Evolutionary conservation across 306 rosid species (phyloP).

Genomic region (Acacia confusa): DNA sequence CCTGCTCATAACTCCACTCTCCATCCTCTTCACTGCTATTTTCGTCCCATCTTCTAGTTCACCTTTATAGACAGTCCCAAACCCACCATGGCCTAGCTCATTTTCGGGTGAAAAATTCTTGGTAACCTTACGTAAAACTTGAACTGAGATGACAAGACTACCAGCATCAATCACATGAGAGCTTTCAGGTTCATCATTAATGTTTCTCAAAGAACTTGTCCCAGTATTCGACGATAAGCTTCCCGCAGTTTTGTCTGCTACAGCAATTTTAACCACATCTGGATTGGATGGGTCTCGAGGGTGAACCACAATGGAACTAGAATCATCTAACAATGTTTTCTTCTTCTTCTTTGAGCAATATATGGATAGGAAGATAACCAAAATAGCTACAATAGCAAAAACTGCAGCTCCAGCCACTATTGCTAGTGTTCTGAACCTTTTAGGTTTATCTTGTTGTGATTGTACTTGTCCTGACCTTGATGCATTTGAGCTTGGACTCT

Average conservation of each 20-base stretch:
- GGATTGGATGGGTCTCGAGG: constrained; percentile 59
- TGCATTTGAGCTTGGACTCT: constrained; percentile 25
- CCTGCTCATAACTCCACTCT: constrained; percentile 48
- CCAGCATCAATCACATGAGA: constrained; percentile 49
- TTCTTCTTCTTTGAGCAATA: constrained; percentile 48
- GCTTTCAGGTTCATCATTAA: constrained; percentile 50
- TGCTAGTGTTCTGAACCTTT: constrained; percentile 28
- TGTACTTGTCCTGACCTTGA: constrained; percentile 30
- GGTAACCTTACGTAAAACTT: constrained; percentile 65
- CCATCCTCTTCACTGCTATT: constrained; percentile 89
- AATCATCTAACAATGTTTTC: constrained; percentile 20
- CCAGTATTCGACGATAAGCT: constrained; percentile 54
- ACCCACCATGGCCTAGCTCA: constrained; percentile 79
- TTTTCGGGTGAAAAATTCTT: constrained; percentile 54
- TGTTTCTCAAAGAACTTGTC: constrained; percentile 43
- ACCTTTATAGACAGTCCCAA: constrained; percentile 82
- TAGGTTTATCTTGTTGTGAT: constrained; percentile 26
- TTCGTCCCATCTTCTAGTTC: constrained; percentile 63
- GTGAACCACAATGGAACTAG: constrained; percentile 46
- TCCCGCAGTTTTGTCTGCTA: constrained; percentile 38
- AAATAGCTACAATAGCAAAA: constrained; percentile 29
- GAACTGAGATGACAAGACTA: constrained; percentile 54
- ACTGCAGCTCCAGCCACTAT: constrained; percentile 37
- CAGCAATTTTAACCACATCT: constrained; percentile 50
- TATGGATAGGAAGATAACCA: constrained; percentile 36